Conservation (phyloP, 2,329 filamentous ascomycete genomes). For the Akanthomyces dipterigenus region DNA sequence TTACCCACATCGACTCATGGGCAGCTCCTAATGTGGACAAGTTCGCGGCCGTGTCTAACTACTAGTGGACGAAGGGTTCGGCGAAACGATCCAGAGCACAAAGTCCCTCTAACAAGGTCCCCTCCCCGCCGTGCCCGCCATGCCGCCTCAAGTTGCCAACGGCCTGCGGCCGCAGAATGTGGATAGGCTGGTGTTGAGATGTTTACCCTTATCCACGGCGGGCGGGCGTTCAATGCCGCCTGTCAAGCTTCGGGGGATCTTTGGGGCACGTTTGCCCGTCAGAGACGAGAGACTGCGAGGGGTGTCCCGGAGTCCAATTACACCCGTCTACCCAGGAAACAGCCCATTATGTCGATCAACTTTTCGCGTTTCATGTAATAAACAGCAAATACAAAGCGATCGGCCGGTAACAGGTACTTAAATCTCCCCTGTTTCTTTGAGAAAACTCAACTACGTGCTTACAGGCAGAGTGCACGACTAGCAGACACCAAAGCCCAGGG, state of each 20-base stretch:
- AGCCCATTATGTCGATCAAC: background rate
- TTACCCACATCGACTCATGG: background rate
- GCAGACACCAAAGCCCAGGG: background rate
- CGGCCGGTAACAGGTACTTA: constrained; percentile 1
- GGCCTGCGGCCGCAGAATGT: background rate
- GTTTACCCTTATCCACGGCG: background rate
- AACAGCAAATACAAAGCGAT: background rate
- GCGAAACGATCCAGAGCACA: background rate
- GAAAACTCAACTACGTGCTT: background rate
- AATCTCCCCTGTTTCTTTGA: background rate
- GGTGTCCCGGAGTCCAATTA: no score
- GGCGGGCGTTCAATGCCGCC: background rate
- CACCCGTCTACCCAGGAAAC: background rate
- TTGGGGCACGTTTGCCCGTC: no score
- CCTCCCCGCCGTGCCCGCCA: no score
- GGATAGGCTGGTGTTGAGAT: background rate
- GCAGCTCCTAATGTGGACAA: background rate
- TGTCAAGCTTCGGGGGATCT: background rate
- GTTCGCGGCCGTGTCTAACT: background rate
- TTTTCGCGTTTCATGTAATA: background rate
- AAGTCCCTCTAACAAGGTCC: background rate
- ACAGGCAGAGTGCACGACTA: background rate
- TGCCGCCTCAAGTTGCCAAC: background rate
- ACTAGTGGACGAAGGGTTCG: background rate
- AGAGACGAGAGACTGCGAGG: no score